Conservation (phyloP, 805 yeast genomes). For the Grigorovia humatica region DNA sequence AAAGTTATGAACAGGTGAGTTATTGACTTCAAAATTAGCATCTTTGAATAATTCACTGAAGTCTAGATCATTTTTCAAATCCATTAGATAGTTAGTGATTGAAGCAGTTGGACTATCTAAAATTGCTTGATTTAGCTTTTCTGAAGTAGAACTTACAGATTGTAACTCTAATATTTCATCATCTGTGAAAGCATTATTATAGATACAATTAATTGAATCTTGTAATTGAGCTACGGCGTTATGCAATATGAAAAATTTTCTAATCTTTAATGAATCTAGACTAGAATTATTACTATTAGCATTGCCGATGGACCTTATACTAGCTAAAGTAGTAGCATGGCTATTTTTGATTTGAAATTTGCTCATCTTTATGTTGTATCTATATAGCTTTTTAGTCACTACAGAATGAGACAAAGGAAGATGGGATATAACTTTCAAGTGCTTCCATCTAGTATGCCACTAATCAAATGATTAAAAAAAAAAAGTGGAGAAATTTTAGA, state of each 20-base stretch:
- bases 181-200: slow-evolving; percentile 5
- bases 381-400: no score
- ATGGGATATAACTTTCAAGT: no score
- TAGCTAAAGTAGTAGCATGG: no score
- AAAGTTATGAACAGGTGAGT: slow-evolving; percentile 7
- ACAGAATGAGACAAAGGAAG: no score
- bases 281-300: no score
- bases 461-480: no score
- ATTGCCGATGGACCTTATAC: no score
- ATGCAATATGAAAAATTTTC: slow-evolving; percentile 11
- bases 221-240: slow-evolving; percentile 11
- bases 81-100: slow-evolving; percentile 7
- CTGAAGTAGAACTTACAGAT: neutral
- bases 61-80: neutral
- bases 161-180: slow-evolving; percentile 4
- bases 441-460: no score
- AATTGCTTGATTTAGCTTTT: slow-evolving; percentile 7
- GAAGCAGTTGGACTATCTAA: slow-evolving; percentile 9
- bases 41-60: slow-evolving; percentile 3
- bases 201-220: slow-evolving; percentile 9
- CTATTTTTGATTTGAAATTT: no score
- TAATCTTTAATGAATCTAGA: slow-evolving; percentile 26
- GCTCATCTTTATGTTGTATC: no score
- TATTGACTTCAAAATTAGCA: slow-evolving; percentile 6
- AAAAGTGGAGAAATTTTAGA: no score